phyloP scores from a whole-genome alignment of 805 yeast genomes.

The Wickerhamiella azymoides region DNA sequence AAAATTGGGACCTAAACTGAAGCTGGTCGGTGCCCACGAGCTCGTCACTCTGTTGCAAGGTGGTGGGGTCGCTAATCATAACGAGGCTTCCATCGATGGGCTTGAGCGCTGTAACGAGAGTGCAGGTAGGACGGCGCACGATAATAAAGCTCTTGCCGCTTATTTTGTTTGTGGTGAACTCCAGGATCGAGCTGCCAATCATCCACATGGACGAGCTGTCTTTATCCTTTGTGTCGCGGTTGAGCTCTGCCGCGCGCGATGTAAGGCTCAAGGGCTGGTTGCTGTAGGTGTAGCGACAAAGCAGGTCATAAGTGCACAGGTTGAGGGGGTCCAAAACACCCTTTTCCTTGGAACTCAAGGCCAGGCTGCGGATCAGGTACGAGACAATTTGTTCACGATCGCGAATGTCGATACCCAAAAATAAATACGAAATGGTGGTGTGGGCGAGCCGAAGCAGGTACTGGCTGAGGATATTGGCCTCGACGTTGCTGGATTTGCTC shows the following conservation, averaged over 20 bases:
- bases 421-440: conserved; percentile 58
- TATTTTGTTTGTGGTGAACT: conserved; percentile 38
- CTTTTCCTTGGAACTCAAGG: conserved; percentile 28
- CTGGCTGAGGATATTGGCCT: conserved; percentile 32
- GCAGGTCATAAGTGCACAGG: conserved; percentile 51
- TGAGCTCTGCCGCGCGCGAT: conserved; percentile 19
- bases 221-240: conserved; percentile 12
- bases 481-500: conserved; percentile 6
- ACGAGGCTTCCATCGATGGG: conserved; percentile 9
- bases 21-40: background rate
- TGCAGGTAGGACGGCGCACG: conserved; percentile 56
- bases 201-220: conserved; percentile 36
- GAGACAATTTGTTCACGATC: conserved; percentile 48
- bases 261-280: conserved; percentile 42
- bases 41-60: background rate
- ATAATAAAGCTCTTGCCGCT: conserved; percentile 40
- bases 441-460: conserved; percentile 54
- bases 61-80: background rate
- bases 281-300: conserved; percentile 51
- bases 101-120: conserved; percentile 16
- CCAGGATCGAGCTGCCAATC: conserved; percentile 41
- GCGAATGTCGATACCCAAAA: conserved; percentile 43
- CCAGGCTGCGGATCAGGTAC: conserved; percentile 45
- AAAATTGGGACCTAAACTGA: conserved; percentile 8
- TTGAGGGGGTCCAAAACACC: conserved; percentile 35